Evolutionary conservation across 805 yeast species (phyloP).

Genomic region (Kluyveromyces lactis): DNA sequence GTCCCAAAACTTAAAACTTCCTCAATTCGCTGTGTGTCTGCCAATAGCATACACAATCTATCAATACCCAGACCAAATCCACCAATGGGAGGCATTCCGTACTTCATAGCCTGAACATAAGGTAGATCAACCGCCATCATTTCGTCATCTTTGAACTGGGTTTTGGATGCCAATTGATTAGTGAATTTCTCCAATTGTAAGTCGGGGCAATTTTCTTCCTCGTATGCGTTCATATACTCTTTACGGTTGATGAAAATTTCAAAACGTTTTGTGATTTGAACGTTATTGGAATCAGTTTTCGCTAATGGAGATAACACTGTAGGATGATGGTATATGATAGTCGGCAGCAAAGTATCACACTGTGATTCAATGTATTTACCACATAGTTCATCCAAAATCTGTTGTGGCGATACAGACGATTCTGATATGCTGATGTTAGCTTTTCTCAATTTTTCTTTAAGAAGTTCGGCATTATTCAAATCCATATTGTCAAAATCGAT

Average conservation of each 20-base stretch:
- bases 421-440: constrained; percentile 12
- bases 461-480: constrained; percentile 20
- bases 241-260: constrained; percentile 74
- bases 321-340: constrained; percentile 78
- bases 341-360: constrained; percentile 44
- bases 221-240: constrained; percentile 89
- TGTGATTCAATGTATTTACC: constrained; percentile 56
- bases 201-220: constrained; percentile 87
- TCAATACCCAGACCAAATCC: constrained; percentile 98
- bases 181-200: constrained; percentile 57
- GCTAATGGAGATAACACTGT: constrained; percentile 80
- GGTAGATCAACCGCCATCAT: constrained; percentile 60
- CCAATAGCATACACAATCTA: constrained; percentile 71
- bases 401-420: constrained; percentile 43
- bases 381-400: constrained; percentile 57
- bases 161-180: constrained; percentile 44
- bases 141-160: constrained; percentile 48
- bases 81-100: constrained; percentile 96
- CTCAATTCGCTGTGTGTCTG: constrained; percentile 59
- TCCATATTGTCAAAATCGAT: constrained; percentile 23
- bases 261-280: constrained; percentile 54
- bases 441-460: constrained; percentile 2
- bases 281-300: constrained; percentile 43
- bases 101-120: constrained; percentile 72
- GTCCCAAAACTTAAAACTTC: constrained; percentile 70